Conservation (phyloP, 1,139 yeast species). For the Blastobotrys indianensis region DNA sequence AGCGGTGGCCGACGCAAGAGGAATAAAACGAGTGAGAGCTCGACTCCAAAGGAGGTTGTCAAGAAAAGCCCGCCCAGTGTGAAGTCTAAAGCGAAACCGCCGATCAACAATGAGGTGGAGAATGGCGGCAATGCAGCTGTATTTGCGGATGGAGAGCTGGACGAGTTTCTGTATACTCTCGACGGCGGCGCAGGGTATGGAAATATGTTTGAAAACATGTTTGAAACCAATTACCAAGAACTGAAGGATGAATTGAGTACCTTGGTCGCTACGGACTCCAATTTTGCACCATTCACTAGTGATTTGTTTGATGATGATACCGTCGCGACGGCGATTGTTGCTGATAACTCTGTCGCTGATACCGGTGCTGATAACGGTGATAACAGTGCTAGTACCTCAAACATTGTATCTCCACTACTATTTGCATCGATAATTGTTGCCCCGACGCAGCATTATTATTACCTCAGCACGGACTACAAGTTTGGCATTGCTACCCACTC, state of each 20-base stretch:
- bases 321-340: too few relatives aligned
- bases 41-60: too few relatives aligned
- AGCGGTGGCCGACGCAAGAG: constrained; percentile 1
- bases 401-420: constrained; percentile 19
- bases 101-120: too few relatives aligned
- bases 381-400: constrained; percentile 14
- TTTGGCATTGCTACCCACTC: constrained; percentile 45
- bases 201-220: background rate
- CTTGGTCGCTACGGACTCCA: constrained; percentile 8
- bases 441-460: constrained; percentile 32
- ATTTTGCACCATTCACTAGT: constrained; percentile 1
- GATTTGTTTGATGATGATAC: background rate
- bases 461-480: constrained; percentile 43
- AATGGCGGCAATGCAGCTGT: too few relatives aligned
- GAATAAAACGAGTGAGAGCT: background rate
- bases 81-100: too few relatives aligned
- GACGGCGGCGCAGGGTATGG: too few relatives aligned
- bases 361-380: constrained; percentile 7
- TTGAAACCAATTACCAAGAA: constrained; percentile 9
- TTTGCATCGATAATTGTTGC: constrained; percentile 23
- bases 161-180: too few relatives aligned
- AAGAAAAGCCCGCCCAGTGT: too few relatives aligned
- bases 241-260: constrained; percentile 12
- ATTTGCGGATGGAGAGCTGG: background rate
- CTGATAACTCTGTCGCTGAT: background rate